Conservation (phyloP, 805 yeast genomes). For the Scheffersomyces lignosus region DNA sequence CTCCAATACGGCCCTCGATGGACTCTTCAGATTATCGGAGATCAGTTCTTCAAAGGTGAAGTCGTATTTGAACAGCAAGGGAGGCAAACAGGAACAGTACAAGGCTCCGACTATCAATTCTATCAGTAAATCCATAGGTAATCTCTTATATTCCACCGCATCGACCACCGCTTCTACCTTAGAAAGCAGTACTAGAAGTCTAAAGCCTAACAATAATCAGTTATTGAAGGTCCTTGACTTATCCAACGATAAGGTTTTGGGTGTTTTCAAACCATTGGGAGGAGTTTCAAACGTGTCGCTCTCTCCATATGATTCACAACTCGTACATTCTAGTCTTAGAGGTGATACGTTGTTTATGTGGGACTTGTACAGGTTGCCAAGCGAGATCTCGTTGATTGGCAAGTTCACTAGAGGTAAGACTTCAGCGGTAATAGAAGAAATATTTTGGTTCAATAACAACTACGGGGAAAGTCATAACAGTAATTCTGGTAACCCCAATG, state of each 20-base stretch:
- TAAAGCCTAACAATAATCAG: constrained; percentile 33
- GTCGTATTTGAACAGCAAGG: constrained; percentile 28
- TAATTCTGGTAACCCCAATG: constrained; percentile 1
- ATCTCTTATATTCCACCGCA: constrained; percentile 35
- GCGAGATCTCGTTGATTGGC: constrained; percentile 54
- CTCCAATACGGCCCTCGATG: constrained; percentile 55
- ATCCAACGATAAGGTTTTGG: constrained; percentile 34
- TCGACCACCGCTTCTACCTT: constrained; percentile 24
- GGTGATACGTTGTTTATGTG: constrained; percentile 67
- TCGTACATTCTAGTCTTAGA: constrained; percentile 53
- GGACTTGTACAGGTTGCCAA: constrained; percentile 57
- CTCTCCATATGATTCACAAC: constrained; percentile 59
- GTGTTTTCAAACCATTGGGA: constrained; percentile 56
- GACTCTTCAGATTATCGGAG: constrained; percentile 48
- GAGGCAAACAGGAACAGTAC: constrained; percentile 6
- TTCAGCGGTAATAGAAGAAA: constrained; percentile 49
- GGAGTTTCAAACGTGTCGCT: constrained; percentile 61
- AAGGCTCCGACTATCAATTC: constrained; percentile 25
- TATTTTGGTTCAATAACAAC: constrained; percentile 54
- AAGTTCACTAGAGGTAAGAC: constrained; percentile 65
- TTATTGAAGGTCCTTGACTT: constrained; percentile 50
- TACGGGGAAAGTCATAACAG: background rate
- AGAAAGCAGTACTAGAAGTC: constrained; percentile 18
- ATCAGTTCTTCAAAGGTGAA: constrained; percentile 46
- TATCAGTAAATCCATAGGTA: constrained; percentile 31